These are phyloP conservation scores for Kwoniella sp. DNA, from an alignment of 768 basidiomycete species.

Conservation along the genomic window DNA sequence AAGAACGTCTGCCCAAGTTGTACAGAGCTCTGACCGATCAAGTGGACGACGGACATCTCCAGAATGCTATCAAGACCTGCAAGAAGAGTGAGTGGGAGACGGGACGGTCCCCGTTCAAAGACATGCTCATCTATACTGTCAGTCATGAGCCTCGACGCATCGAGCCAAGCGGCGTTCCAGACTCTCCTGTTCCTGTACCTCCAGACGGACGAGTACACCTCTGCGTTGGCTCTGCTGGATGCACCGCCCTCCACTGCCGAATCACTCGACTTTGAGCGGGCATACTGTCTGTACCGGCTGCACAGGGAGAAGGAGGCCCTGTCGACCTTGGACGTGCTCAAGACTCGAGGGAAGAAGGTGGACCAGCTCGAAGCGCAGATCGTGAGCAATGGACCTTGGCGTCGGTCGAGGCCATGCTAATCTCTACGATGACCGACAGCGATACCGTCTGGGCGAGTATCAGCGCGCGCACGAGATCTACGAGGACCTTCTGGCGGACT, in stretches of 20 bases:
- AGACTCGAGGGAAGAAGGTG: constrained; percentile 56
- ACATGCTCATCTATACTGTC: not conserved
- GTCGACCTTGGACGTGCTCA: constrained; percentile 53
- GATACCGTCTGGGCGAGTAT: constrained; percentile 73
- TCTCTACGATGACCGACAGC: constrained; percentile 53
- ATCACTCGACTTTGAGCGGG: constrained; percentile 60
- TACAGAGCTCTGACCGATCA: constrained; percentile 66
- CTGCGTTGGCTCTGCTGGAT: constrained; percentile 64
- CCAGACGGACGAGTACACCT: constrained; percentile 75
- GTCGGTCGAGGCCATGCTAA: not conserved
- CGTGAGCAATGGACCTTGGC: too few species aligned
- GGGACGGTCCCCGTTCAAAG: not conserved
- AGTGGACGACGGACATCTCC: constrained; percentile 81
- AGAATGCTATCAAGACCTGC: constrained; percentile 83
- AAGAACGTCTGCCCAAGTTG: constrained; percentile 40
- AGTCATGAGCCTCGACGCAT: constrained; percentile 70
- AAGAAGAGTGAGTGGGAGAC: constrained; percentile 71
- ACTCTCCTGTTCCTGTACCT: constrained; percentile 83
- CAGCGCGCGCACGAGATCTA: constrained; percentile 70
- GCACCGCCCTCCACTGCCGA: constrained; percentile 19
- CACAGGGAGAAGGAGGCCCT: constrained; percentile 68
- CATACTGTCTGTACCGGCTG: constrained; percentile 81
- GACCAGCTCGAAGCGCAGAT: constrained; percentile 82
- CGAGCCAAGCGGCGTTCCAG: constrained; percentile 62
- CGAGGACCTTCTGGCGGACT: constrained; percentile 71